Evolutionary conservation across 371 early-diverging fungal species (phyloP), one percentile per base, ranked within the genome.

Genomic region (Batkoa obscura): DNA sequence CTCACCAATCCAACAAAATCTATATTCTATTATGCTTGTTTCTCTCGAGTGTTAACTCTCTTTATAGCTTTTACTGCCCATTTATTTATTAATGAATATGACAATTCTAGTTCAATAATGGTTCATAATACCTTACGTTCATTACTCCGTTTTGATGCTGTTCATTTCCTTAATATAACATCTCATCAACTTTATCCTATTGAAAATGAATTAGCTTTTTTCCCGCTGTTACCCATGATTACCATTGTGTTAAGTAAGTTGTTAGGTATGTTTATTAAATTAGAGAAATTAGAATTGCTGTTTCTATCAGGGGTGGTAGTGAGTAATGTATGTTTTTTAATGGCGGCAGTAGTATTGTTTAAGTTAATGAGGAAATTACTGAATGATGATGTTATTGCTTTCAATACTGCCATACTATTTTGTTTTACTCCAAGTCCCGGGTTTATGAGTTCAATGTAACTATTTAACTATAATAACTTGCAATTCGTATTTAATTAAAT

Each of bases 121-220:
- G 23, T 23, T 23, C 23, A 23, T 23, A 23, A 23, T 23, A 23
- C 23, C 23, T 23, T 23, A 23, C 23, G 23, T 23, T 72, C 75
- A 2, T 84, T 88, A 60, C 65, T 89, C 9, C 75, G 92, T 32
- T 96, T 94, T 94, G 97, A 96, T 61, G 79, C 90, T 2, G 68
- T 94, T 53, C 91, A 92, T 65, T 93, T 93, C 68, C 59, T 80
- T 34, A 74, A 81, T 55, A 86, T 92, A 59, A 79, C 90, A 6
- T 47, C 15, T 30, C 74, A 80, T 60, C 55, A 78, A 10, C 90
- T 89, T 8, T 94, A 94, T 63, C 61, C 74, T 0, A 86, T 76
- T 64, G 97, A 96, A 61, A 88, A 94, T 61, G 83, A 83, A 63
- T 76, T 82, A 65, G 97, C 95, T 0, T 96, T 96, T 66, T 87